Base-by-base conservation (phyloP, 768 basidiomycete species). In the Boletus rufocinnamomeus region DNA sequence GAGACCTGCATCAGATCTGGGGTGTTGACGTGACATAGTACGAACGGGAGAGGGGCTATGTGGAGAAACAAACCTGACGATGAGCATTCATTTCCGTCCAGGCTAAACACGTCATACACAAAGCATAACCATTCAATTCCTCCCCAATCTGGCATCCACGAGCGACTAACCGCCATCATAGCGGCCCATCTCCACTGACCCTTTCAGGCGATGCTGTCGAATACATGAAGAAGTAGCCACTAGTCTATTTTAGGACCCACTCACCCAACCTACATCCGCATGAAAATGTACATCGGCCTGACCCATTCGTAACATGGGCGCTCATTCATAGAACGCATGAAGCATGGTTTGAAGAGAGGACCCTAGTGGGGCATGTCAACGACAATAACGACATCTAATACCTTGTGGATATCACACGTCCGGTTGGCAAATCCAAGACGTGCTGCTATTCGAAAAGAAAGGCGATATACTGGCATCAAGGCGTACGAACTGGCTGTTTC, bases 161-260 rank as follows among this genome's bases (percentile, higher is more conserved):
- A 44, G 37, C 50, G 57, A 30, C 23, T 46, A 66, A 55, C 37
- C 17, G 25, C 56, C 53, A n/a, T 30, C 46, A 62, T 10, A 43
- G 46, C 11, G 30, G 17, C 19, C 23, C 19, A 35, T 7, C 38
- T 17, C 38, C 35, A 34, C 35, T 43, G 14, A 40, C 57, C 27
- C 17, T 45, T 60, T 47, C 37, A 19, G 38, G 30, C 10, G 5
- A 32, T 17, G 2, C 30, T 23, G 27, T 32, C n/a, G 27, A 21
- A 37, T 25, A 46, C 19, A 50, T 10, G 23, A 40, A 5, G 4
- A 44, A 40, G 5, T 37, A n/a, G 23, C 32, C 27, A 38, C 34
- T n/a, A 38, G 23, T 13, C 48, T 16, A 19, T 34, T n/a, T 21
- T 43, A 5, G 35, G 43, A 35, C 19, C 23, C 19, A 40, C 41